Evolutionary conservation across 1,139 yeast species (phyloP), one percentile per base, ranked within the genome.

Genomic region (Lodderomyces theae): DNA sequence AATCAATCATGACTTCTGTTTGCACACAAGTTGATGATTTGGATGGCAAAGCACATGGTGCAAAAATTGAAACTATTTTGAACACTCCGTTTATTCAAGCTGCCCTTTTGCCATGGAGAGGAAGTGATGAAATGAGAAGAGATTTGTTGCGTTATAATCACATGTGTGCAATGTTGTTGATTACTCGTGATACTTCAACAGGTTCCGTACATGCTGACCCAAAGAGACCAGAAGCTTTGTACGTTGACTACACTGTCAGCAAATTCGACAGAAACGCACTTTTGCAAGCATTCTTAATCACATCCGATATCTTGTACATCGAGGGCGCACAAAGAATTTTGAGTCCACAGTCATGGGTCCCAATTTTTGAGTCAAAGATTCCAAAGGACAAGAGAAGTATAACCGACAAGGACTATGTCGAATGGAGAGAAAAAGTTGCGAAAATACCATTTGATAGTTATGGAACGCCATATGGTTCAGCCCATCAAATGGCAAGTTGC

Each of bases 401-500:
- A 35, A 52, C 54, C 11, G 83, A 79, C 48, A 38, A 52, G 4
- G 81, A 75, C 41, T 79, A 66, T 51, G 73, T 61, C 30, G 57
- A 52, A 25, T 79, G 82, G 82, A 58, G 71, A 43, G 47, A 52
- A 12, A 47, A 47, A 18, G 62, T 63, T 5, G 60, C 62, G 17
- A 56, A 56, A 11, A 51, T 53, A 5, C 61, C 61, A 8, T 53
- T 71, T 37, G 60, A 56, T 18, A 38, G 51, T 3, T 67, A 57
- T 40, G 68, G 66, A 2, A 51, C 66, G 2, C 47, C 63, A 3
- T 60, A 65, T 44, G 84, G 83, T 3, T 65, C 76, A 3, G 85
- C 85, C 6, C 84, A 79, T 56, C 84, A 79, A 56, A 79, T 79
- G 83, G 67, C 78, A 41, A 55, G 75, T 2, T 77, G 83, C 53